Conservation (phyloP, 495 filamentous ascomycete genomes). For the Viridothelium virens region DNA sequence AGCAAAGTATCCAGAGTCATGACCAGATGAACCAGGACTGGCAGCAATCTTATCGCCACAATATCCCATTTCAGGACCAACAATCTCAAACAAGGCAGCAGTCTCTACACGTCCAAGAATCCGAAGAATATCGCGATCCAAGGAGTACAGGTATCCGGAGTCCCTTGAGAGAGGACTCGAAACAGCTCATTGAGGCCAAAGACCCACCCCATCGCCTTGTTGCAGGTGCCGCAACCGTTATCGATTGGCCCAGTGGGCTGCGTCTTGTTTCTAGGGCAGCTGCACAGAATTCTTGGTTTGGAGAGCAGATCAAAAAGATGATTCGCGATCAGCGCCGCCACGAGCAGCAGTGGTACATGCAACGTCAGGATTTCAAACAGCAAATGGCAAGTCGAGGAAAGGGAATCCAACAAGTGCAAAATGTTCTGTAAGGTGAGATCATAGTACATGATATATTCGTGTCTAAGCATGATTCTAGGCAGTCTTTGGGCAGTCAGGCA, state of each 20-base stretch:
- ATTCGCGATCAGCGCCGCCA: slow-evolving; percentile 57
- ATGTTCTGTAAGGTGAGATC: not conserved
- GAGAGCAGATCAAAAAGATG: slow-evolving; percentile 42
- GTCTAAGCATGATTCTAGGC: not conserved
- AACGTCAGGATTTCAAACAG: slow-evolving; percentile 20
- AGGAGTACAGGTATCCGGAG: not conserved
- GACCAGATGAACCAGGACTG: too few relatives aligned
- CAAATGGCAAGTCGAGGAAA: not conserved
- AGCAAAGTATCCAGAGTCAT: not conserved
- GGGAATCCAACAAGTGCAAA: not conserved
- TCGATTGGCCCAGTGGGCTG: slow-evolving; percentile 56
- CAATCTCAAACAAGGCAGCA: not conserved
- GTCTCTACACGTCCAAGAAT: not conserved
- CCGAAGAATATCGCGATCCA: not conserved
- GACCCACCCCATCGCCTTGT: slow-evolving; percentile 4
- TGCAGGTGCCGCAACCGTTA: slow-evolving; percentile 52
- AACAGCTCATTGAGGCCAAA: slow-evolving; percentile 16
- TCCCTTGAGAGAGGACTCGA: not conserved
- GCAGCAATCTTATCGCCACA: not conserved
- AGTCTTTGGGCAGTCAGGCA: not conserved
- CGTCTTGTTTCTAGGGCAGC: slow-evolving; percentile 55
- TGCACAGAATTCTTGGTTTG: slow-evolving; percentile 43
- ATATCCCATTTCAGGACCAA: not conserved
- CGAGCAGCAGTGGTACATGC: slow-evolving; percentile 54
- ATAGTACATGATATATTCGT: not conserved